Conservation (phyloP, 2,329 filamentous ascomycete genomes). For the Penicillium fuscoglaucum region DNA sequence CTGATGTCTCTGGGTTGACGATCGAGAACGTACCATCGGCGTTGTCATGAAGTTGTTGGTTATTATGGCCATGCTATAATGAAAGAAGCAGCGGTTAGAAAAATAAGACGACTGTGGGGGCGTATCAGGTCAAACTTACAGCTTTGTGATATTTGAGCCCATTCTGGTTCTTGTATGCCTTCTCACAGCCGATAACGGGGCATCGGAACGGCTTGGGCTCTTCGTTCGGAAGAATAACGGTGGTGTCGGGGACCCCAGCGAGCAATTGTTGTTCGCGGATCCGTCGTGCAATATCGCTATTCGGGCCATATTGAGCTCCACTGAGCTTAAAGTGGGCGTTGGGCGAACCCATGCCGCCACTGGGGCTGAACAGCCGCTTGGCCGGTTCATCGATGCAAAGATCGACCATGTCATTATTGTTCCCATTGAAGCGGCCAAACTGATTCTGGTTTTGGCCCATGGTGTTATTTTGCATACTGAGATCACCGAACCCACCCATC, state of each 20-base stretch:
- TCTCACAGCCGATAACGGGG: constrained; percentile 96
- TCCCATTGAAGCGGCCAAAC: constrained; percentile 46
- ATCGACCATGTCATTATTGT: constrained; percentile 56
- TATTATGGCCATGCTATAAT: constrained; percentile 80
- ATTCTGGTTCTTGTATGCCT: constrained; percentile 99
- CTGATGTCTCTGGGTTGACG: constrained; percentile 90
- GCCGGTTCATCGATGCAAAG: constrained; percentile 86
- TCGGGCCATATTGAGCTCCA: constrained; percentile 71
- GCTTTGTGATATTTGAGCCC: constrained; percentile 87
- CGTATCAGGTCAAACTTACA: constrained; percentile 45
- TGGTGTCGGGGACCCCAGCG: constrained; percentile 54
- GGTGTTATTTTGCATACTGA: constrained; percentile 55
- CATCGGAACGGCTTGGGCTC: constrained; percentile 98
- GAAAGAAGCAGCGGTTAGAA: constrained; percentile 9
- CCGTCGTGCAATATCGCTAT: constrained; percentile 70
- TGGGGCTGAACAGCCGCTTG: constrained; percentile 87
- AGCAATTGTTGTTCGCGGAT: constrained; percentile 65
- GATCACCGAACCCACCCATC: constrained; percentile 61
- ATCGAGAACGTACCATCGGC: constrained; percentile 97
- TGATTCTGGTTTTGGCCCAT: constrained; percentile 46
- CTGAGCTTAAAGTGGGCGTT: constrained; percentile 74
- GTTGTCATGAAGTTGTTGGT: constrained; percentile 94
- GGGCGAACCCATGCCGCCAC: constrained; percentile 66
- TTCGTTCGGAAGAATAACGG: constrained; percentile 62
- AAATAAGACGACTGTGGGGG: constrained; percentile 28